phyloP scores from a whole-genome alignment of 2,329 filamentous ascomycete species.

The Fusarium penzigii region DNA sequence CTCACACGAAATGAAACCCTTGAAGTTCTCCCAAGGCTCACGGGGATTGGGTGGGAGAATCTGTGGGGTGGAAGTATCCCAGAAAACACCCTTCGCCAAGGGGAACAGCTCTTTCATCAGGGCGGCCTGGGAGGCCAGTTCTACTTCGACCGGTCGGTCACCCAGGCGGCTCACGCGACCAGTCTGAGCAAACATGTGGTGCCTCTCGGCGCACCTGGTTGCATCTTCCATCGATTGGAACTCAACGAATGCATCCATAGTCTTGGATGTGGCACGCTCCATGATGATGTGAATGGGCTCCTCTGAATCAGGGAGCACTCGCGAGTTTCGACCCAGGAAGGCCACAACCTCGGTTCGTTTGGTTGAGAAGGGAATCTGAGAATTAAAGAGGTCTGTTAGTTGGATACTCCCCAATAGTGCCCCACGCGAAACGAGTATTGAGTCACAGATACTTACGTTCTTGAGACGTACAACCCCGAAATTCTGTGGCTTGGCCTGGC shows the following conservation, averaged over 20 bases:
- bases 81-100: constrained; percentile 55
- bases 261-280: constrained; percentile 64
- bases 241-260: constrained; percentile 62
- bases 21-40: constrained; percentile 55
- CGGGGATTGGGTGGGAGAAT: constrained; percentile 34
- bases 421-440: too few relatives aligned
- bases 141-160: constrained; percentile 57
- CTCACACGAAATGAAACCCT: constrained; percentile 61
- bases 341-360: constrained; percentile 57
- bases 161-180: constrained; percentile 54
- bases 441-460: constrained; percentile 44
- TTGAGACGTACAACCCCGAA: constrained; percentile 50
- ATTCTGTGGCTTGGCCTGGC: constrained; percentile 30
- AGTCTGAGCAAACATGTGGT: constrained; percentile 39
- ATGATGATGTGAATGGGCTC: constrained; percentile 65
- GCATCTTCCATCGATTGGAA: constrained; percentile 56
- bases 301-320: constrained; percentile 53
- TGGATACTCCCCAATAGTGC: too few relatives aligned
- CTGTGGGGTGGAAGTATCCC: constrained; percentile 50
- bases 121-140: constrained; percentile 55
- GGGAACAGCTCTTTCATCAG: constrained; percentile 67
- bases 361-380: constrained; percentile 58
- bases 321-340: constrained; percentile 59
- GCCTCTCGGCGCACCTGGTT: constrained; percentile 51
- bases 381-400: not conserved